Evolutionary conservation across 2,329 filamentous ascomycete species (phyloP).

Genomic region (Dactylellina cionopaga): DNA sequence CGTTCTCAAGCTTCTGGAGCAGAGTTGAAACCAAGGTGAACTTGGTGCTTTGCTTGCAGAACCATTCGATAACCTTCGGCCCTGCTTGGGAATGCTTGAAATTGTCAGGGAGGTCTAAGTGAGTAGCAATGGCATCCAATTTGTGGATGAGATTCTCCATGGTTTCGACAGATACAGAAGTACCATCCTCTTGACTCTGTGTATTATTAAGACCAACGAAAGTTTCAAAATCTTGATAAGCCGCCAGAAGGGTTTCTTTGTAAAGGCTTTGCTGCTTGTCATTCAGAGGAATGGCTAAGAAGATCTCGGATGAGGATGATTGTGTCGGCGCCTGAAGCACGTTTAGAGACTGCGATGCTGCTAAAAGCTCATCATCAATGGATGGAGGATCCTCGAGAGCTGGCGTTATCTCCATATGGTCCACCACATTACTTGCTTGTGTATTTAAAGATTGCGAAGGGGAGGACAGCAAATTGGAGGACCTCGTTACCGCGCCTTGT

Average conservation of each 20-base stretch:
- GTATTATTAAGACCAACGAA: conserved; percentile 38
- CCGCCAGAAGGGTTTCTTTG: conserved; percentile 13
- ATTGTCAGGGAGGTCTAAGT: conserved; percentile 22
- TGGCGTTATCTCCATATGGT: neutral
- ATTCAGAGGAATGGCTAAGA: conserved; percentile 33
- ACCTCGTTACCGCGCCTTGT: conserved; percentile 8
- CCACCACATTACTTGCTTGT: neutral
- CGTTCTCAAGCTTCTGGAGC: conserved; percentile 11
- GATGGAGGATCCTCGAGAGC: neutral
- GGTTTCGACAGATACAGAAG: neutral
- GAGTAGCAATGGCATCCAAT: conserved; percentile 31
- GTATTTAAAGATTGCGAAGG: neutral
- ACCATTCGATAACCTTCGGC: conserved; percentile 40
- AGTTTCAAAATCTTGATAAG: conserved; percentile 24
- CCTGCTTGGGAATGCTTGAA: neutral
- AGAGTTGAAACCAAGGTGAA: conserved; percentile 26
- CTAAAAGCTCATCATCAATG: conserved; percentile 38
- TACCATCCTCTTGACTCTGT: neutral
- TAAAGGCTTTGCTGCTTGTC: conserved; percentile 32
- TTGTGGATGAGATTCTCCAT: conserved; percentile 28
- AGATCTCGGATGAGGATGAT: conserved; percentile 27
- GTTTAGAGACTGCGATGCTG: conserved; percentile 31
- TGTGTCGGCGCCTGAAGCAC: conserved; percentile 10
- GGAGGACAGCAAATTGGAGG: conserved; percentile 10
- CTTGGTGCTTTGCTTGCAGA: conserved; percentile 41